phyloP scores from a whole-genome alignment of 345 rosid species.

The Hirschfeldia incana region DNA sequence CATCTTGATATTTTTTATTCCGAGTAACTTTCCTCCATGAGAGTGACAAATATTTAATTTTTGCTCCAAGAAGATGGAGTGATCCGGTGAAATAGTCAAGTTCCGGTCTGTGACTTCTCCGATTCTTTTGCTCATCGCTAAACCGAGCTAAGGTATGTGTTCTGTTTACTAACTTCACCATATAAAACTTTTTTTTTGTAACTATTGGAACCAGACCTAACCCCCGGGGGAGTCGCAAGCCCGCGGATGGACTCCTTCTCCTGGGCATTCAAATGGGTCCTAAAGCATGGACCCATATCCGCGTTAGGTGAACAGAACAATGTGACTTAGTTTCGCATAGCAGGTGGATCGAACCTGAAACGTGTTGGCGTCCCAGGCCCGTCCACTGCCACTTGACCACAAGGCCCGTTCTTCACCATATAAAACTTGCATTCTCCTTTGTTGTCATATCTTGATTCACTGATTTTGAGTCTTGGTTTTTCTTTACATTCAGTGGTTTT shows the following conservation, averaged over 20 bases:
- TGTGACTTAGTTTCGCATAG: too few relatives aligned
- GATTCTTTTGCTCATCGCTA: neutral
- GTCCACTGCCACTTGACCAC: too few relatives aligned
- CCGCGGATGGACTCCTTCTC: too few relatives aligned
- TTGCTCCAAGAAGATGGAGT: slow-evolving; percentile 12
- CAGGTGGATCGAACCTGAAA: too few relatives aligned
- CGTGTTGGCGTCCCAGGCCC: too few relatives aligned
- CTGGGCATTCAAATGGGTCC: too few relatives aligned
- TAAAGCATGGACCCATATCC: too few relatives aligned
- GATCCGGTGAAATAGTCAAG: slow-evolving; percentile 17
- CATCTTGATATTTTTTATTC: neutral
- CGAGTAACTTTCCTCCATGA: neutral
- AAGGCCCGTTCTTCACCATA: too few relatives aligned
- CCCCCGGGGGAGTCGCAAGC: too few relatives aligned
- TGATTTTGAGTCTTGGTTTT: neutral
- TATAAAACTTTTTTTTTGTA: too few relatives aligned
- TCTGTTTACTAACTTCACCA: neutral
- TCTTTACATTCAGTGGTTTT: neutral
- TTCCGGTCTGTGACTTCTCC: neutral
- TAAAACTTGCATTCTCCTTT: neutral
- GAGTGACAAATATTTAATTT: neutral
- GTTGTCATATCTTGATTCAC: neutral
- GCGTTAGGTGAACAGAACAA: too few relatives aligned
- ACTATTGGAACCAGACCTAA: too few relatives aligned
- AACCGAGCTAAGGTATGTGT: neutral